Conservation (phyloP, 169 alveolate species). For the Neospora caninum region DNA sequence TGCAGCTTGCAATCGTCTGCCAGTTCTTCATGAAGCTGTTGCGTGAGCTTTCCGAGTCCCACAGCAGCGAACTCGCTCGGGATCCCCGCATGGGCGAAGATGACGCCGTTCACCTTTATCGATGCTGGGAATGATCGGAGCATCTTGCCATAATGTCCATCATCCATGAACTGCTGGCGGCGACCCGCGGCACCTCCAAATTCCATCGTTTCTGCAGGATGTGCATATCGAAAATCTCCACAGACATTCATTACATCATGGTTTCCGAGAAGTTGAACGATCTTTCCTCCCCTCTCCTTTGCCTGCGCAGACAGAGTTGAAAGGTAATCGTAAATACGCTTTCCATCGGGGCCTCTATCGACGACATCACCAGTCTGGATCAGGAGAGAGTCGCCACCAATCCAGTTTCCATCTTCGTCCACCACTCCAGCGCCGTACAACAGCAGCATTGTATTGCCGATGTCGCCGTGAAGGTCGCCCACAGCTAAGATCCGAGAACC, state of each 20-base stretch:
- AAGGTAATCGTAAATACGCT: constrained; percentile 62
- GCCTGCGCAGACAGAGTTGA: constrained; percentile 65
- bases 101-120: constrained; percentile 18
- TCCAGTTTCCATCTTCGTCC: constrained; percentile 17
- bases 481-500: constrained; percentile 45
- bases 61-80: neutral
- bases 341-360: constrained; percentile 74
- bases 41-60: neutral
- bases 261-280: constrained; percentile 73
- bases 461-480: constrained; percentile 64
- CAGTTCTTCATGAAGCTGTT: constrained; percentile 17
- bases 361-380: constrained; percentile 75
- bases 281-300: constrained; percentile 52
- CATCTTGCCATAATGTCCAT: constrained; percentile 5
- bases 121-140: constrained; percentile 7
- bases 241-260: constrained; percentile 75
- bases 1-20: constrained; percentile 4
- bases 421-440: constrained; percentile 39
- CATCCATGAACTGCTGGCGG: constrained; percentile 10
- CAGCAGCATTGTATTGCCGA: constrained; percentile 41
- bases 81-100: constrained; percentile 45
- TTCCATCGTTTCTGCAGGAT: constrained; percentile 7
- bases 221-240: constrained; percentile 67
- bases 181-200: constrained; percentile 30
- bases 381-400: constrained; percentile 52